A percentile compares a stretch with the other conserved stretches of the same genome.
phyloP scores from a whole-genome alignment of 345 rosid genomes.

The Syzygium aromaticum region DNA sequence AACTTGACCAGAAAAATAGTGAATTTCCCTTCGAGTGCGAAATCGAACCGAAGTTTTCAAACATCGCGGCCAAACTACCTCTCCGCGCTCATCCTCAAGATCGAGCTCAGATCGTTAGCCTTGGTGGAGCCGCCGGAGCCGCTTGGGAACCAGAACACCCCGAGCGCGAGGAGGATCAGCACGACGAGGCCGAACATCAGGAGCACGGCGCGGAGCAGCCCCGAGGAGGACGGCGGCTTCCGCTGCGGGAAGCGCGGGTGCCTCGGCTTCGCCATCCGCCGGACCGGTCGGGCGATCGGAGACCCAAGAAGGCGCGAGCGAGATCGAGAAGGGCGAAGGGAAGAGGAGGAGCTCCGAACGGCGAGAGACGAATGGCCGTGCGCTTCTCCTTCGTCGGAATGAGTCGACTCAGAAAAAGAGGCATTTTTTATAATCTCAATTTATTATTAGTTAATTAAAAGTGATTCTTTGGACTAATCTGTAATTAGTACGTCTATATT shows the following conservation, averaged over 20 bases:
- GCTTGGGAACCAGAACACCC: constrained; percentile 67
- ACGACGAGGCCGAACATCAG: constrained; percentile 53
- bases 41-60: background rate
- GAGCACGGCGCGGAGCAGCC: constrained; percentile 40
- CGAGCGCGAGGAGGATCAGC: constrained; percentile 61
- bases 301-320: background rate
- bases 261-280: constrained; percentile 51
- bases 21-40: background rate
- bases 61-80: constrained; percentile 9
- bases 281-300: background rate
- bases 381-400: background rate
- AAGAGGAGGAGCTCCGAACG: background rate
- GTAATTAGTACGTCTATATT: too few species aligned
- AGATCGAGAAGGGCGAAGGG: background rate
- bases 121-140: constrained; percentile 28
- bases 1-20: background rate
- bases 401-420: too few species aligned
- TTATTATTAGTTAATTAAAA: too few species aligned
- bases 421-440: too few species aligned
- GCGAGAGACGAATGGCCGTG: background rate
- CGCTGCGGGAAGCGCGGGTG: constrained; percentile 46
- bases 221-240: constrained; percentile 51
- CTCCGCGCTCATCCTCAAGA: constrained; percentile 16
- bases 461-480: too few species aligned
- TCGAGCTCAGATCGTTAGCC: constrained; percentile 74